A percentile compares a stretch with the other conserved stretches of the same genome.
phyloP scores from a whole-genome alignment of 148 eudicot genomes.

The Persicaria tinctoria region DNA sequence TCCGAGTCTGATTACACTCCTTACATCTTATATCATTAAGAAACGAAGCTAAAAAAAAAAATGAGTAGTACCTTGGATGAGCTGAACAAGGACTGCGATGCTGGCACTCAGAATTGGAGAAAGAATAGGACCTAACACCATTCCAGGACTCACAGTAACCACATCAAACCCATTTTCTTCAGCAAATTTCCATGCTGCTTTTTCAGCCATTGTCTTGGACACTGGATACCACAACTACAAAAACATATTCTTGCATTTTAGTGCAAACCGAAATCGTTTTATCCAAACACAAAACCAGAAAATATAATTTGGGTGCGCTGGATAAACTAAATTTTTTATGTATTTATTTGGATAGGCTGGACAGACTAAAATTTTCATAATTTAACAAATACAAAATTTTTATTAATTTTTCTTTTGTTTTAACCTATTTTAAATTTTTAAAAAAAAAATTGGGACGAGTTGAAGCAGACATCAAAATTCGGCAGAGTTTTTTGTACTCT shows the following conservation, averaged over 20 bases:
- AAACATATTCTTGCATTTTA: neutral
- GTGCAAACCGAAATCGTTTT: neutral
- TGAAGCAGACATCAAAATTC: too few species aligned
- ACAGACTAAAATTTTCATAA: too few species aligned
- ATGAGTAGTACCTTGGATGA: slow-evolving; percentile 46
- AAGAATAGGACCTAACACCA: slow-evolving; percentile 69
- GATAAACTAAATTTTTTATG: too few species aligned
- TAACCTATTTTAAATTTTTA: too few species aligned
- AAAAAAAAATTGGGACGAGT: too few species aligned
- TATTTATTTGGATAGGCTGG: neutral
- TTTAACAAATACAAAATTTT: too few species aligned
- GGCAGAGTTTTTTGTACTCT: too few species aligned
- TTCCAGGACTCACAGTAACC: slow-evolving; percentile 77
- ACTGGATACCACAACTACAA: slow-evolving; percentile 75
- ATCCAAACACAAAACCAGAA: too few species aligned
- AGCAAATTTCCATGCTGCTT: slow-evolving; percentile 82
- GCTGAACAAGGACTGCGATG: slow-evolving; percentile 50
- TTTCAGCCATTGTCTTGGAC: slow-evolving; percentile 75
- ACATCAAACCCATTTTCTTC: slow-evolving; percentile 60
- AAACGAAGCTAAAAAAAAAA: neutral
- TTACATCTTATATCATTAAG: too few species aligned
- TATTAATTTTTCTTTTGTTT: too few species aligned
- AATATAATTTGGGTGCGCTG: too few species aligned
- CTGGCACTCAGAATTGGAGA: slow-evolving; percentile 72
- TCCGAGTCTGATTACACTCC: too few species aligned